phyloP scores from a whole-genome alignment of 768 basidiomycete genomes.

The Paxillus ammoniavirescens region DNA sequence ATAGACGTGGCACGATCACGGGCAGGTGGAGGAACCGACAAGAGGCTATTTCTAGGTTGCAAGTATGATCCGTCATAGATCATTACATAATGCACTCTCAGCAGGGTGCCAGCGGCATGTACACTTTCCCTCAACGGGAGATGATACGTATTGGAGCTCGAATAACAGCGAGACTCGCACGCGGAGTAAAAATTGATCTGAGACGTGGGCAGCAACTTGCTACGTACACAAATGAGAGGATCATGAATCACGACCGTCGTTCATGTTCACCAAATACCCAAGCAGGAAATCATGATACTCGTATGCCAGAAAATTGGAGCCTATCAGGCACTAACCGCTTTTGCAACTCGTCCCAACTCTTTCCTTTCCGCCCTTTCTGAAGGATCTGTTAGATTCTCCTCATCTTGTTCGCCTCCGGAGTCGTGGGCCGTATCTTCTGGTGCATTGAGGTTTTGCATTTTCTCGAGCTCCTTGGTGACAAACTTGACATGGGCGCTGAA shows the following conservation, averaged over 20 bases:
- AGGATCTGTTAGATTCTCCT: conserved; percentile 3
- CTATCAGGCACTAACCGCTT: conserved; percentile 18
- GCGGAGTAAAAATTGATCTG: background rate
- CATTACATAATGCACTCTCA: too few species aligned
- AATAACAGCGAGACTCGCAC: background rate
- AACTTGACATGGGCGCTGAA: conserved; percentile 69
- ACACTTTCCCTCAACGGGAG: background rate
- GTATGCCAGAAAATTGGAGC: background rate
- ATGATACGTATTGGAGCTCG: background rate
- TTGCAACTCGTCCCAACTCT: conserved; percentile 22
- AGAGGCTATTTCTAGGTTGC: conserved; percentile 9
- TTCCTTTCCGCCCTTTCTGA: conserved; percentile 9
- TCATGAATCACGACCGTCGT: background rate
- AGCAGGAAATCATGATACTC: background rate
- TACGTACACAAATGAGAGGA: background rate
- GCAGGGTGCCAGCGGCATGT: too few species aligned
- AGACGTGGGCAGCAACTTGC: background rate
- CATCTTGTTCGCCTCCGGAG: background rate
- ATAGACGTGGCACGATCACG: conserved; percentile 29
- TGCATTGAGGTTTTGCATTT: conserved; percentile 29
- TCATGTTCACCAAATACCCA: background rate
- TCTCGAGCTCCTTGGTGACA: conserved; percentile 64
- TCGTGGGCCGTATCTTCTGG: background rate
- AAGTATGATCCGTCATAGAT: too few species aligned
- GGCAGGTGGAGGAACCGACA: background rate